These are phyloP conservation scores for Aspergillus nomiae DNA, from an alignment of 2,329 filamentous ascomycete species.

Conservation along the genomic window DNA sequence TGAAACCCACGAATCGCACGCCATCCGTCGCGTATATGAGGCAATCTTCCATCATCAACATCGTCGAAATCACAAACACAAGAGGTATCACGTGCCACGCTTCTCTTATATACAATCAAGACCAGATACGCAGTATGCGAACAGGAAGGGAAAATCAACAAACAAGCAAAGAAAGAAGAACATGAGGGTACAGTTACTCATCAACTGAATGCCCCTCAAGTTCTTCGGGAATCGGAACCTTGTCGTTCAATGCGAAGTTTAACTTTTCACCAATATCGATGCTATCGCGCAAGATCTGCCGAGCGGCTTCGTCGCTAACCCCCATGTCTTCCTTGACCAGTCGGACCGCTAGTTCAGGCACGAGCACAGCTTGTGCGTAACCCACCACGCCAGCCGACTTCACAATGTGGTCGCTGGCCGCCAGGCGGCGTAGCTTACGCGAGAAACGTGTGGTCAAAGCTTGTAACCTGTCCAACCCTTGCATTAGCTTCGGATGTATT, in stretches of 20 bases:
- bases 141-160: neutral
- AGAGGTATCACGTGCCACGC: conserved; percentile 8
- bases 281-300: conserved; percentile 66
- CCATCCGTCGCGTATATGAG: neutral
- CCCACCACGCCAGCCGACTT: conserved; percentile 66
- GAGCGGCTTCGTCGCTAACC: conserved; percentile 49
- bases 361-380: conserved; percentile 74
- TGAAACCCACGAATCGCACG: neutral
- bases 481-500: conserved; percentile 7
- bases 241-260: conserved; percentile 65
- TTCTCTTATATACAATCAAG: conserved; percentile 6
- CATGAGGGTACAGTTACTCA: neutral
- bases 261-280: conserved; percentile 67
- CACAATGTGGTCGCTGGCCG: conserved; percentile 66
- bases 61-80: conserved; percentile 3
- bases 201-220: neutral
- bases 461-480: conserved; percentile 44
- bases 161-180: neutral
- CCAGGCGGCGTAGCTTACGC: conserved; percentile 60
- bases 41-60: conserved; percentile 3
- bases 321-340: conserved; percentile 63
- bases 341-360: conserved; percentile 66
- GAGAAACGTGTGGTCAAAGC: conserved; percentile 65
- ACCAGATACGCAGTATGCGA: neutral
- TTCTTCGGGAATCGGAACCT: conserved; percentile 39